Conservation (phyloP, 257 asterid species). For the Datura wrightii region DNA sequence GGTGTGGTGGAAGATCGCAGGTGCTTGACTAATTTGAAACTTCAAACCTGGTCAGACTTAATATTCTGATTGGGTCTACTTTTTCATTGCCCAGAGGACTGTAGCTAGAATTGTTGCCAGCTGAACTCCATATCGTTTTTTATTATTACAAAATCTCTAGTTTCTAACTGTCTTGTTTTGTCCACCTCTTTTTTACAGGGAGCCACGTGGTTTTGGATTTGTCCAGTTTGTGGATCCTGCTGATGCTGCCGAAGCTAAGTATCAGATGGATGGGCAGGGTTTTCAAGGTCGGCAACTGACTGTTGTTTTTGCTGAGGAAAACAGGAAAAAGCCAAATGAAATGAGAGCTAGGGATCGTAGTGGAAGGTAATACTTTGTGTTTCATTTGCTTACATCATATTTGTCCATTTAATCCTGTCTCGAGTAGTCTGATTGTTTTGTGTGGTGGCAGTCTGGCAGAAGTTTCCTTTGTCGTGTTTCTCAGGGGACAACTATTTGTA, state of each 20-base stretch:
- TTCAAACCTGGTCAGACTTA: background rate
- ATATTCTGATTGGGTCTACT: background rate
- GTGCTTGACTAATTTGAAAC: background rate
- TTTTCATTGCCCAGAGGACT: background rate
- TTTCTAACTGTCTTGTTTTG: background rate
- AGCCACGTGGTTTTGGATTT: conserved; percentile 89
- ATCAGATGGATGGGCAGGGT: conserved; percentile 69
- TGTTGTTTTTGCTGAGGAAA: conserved; percentile 80
- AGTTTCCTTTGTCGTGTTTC: background rate
- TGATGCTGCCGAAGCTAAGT: conserved; percentile 88
- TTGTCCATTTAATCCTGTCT: background rate
- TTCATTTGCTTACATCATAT: background rate
- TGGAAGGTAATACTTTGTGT: conserved; percentile 20
- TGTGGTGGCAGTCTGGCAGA: background rate
- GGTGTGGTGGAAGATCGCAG: background rate
- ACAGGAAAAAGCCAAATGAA: conserved; percentile 77
- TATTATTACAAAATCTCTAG: background rate
- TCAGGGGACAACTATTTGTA: background rate
- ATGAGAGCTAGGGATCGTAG: conserved; percentile 76
- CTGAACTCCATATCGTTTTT: background rate
- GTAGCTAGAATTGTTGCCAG: background rate
- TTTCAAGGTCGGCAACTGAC: conserved; percentile 71
- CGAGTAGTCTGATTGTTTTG: background rate
- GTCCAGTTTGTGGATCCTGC: conserved; percentile 75
- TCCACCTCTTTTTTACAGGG: conserved; percentile 46